Evolutionary conservation across 148 eudicot species (phyloP).

Genomic region (Polygonum aviculare): DNA sequence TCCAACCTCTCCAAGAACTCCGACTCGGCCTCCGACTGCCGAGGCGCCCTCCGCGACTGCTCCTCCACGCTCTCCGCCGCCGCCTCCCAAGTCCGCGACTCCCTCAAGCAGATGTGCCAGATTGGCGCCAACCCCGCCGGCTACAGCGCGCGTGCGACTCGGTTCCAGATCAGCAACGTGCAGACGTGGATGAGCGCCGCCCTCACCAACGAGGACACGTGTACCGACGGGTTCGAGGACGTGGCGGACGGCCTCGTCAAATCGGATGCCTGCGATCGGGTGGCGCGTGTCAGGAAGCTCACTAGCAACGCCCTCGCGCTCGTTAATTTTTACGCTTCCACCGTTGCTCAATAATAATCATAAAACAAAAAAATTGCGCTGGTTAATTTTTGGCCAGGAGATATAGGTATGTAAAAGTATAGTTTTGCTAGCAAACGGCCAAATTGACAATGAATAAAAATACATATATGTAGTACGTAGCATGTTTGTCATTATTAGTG

Average conservation of each 20-base stretch:
- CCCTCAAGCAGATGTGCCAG: constrained; percentile 49
- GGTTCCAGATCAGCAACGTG: constrained; percentile 65
- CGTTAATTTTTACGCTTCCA: constrained; percentile 41
- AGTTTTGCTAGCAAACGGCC: not conserved
- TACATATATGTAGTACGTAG: not conserved
- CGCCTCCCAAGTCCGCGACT: constrained; percentile 36
- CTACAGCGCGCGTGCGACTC: constrained; percentile 17
- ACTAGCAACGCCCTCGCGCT: constrained; percentile 78
- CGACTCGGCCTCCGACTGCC: constrained; percentile 23
- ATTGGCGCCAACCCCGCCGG: constrained; percentile 11
- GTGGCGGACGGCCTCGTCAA: constrained; percentile 36
- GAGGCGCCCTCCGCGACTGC: constrained; percentile 57
- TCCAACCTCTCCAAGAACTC: constrained; percentile 29
- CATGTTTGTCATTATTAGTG: not conserved
- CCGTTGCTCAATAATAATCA: not conserved
- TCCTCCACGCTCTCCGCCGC: constrained; percentile 36
- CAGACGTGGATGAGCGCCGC: constrained; percentile 95
- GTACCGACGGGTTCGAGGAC: constrained; percentile 52
- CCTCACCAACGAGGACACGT: constrained; percentile 67
- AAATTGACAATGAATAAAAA: not conserved
- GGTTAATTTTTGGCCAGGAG: not conserved
- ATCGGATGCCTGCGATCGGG: constrained; percentile 29
- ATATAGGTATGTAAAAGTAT: not conserved
- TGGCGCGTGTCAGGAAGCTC: constrained; percentile 32
- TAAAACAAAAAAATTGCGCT: not conserved